A percentile compares a stretch with the other conserved stretches of the same genome.
Evolutionary conservation across 371 early-diverging fungal genomes (phyloP).

Genomic region (Umbelopsis sp.): DNA sequence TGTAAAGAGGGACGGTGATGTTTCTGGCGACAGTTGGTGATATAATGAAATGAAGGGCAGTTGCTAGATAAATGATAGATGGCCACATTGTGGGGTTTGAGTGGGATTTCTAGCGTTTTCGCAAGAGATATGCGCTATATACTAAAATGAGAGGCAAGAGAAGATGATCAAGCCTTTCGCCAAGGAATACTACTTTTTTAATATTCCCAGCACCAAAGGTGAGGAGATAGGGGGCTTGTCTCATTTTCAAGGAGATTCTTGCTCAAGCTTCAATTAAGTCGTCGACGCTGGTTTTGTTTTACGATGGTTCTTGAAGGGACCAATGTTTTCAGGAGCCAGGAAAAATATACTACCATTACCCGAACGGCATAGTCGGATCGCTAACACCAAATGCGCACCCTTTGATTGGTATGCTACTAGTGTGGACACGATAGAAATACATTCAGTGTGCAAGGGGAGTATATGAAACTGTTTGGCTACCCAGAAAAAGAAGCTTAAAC

Average conservation of each 20-base stretch:
- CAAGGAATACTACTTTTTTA: neutral
- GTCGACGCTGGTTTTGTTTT: neutral
- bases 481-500: too few relatives aligned
- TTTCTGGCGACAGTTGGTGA: neutral
- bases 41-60: slow-evolving; percentile 2
- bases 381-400: too few relatives aligned
- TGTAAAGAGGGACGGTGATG: slow-evolving; percentile 11
- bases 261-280: neutral
- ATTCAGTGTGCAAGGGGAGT: too few relatives aligned
- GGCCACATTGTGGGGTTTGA: neutral
- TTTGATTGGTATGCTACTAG: too few relatives aligned
- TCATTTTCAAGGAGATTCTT: neutral
- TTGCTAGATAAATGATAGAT: neutral
- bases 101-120: neutral
- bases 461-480: too few relatives aligned
- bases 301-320: too few relatives aligned
- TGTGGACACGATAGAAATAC: too few relatives aligned
- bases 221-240: slow-evolving; percentile 2
- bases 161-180: neutral
- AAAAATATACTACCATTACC: neutral
- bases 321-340: neutral
- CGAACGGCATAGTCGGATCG: too few relatives aligned
- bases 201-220: neutral
- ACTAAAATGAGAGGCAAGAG: neutral
- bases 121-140: neutral